Conservation (phyloP, 2,329 filamentous ascomycete genomes). For the Fusarium xylarioides region DNA sequence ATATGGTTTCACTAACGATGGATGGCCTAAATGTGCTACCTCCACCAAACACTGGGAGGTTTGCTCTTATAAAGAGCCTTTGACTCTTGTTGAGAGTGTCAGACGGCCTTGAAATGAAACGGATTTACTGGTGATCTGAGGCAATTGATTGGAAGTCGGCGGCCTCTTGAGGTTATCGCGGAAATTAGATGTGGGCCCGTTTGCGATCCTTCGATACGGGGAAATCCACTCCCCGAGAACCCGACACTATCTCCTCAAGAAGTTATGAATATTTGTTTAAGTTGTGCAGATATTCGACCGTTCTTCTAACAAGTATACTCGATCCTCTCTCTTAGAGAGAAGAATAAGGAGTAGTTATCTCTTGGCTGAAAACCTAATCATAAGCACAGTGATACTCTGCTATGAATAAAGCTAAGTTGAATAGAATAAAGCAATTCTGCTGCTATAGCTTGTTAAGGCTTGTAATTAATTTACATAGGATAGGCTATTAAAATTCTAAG, state of each 20-base stretch:
- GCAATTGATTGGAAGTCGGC: conserved; percentile 2
- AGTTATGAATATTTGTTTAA: background rate
- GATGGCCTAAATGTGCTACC: background rate
- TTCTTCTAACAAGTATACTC: background rate
- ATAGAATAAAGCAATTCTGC: no score
- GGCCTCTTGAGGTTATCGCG: conserved; percentile 15
- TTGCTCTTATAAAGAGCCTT: background rate
- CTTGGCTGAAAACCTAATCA: no score
- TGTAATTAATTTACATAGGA: no score
- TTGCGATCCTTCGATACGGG: background rate
- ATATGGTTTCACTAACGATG: background rate
- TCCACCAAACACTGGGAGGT: background rate
- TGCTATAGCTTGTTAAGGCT: no score
- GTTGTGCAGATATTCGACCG: background rate
- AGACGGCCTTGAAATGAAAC: background rate
- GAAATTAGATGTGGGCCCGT: conserved; percentile 3
- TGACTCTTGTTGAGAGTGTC: background rate
- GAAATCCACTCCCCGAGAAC: conserved; percentile 3
- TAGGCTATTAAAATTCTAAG: no score
- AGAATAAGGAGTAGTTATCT: no score
- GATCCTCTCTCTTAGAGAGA: background rate
- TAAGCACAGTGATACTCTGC: no score
- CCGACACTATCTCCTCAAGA: background rate
- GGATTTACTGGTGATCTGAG: background rate
- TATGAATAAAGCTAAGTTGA: no score